Evolutionary conservation across 1,139 yeast species (phyloP).

Genomic region (Pneumocystis canis): DNA sequence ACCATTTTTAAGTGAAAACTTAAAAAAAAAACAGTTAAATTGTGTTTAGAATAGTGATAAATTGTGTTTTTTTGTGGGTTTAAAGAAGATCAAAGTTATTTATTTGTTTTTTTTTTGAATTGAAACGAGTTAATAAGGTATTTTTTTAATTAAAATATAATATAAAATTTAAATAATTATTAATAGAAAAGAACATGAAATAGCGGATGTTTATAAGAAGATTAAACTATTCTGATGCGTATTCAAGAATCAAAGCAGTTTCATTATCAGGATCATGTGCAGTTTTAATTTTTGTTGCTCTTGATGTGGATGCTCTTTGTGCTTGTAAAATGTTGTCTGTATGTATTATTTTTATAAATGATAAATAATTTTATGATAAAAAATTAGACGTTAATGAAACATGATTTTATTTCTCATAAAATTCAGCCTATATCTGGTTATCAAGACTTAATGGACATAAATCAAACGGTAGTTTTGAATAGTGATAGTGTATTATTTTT

Average conservation of each 20-base stretch:
- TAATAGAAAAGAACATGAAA: neutral
- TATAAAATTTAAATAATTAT: neutral
- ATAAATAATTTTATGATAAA: neutral
- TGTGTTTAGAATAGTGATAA: neutral
- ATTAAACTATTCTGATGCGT: constrained; percentile 19
- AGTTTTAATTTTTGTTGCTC: constrained; percentile 71
- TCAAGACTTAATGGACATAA: constrained; percentile 55
- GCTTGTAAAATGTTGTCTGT: constrained; percentile 61
- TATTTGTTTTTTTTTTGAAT: neutral
- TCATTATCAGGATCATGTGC: constrained; percentile 67
- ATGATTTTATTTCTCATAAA: constrained; percentile 75
- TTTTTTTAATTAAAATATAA: neutral
- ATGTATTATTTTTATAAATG: neutral
- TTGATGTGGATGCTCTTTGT: constrained; percentile 84
- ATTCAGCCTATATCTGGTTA: constrained; percentile 92
- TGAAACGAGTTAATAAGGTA: neutral
- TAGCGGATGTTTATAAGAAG: neutral
- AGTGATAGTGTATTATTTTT: constrained; percentile 9
- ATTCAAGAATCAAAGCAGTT: constrained; percentile 20
- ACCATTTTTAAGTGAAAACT: too few species aligned
- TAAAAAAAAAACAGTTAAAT: neutral
- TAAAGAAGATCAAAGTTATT: neutral
- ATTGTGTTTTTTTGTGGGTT: neutral
- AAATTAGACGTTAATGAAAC: constrained; percentile 39
- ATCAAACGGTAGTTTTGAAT: constrained; percentile 50